Evolutionary conservation across 108 stramenopile genomes (phyloP).

Genomic region (Fistulifera solaris): DNA sequence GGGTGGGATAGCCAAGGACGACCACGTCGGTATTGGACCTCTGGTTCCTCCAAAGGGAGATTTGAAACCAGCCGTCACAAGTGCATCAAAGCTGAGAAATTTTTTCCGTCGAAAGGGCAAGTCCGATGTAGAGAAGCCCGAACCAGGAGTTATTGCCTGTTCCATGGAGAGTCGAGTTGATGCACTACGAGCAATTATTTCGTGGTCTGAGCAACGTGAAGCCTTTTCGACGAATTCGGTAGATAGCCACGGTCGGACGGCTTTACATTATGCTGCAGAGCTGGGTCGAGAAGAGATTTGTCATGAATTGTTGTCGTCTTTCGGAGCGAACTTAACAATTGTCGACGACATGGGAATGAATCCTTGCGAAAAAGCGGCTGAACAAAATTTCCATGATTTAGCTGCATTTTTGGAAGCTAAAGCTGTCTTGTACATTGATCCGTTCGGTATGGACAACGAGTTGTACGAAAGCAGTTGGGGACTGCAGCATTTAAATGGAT

Average conservation of each 20-base stretch:
- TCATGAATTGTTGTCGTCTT: slow-evolving; percentile 22
- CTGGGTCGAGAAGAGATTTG: slow-evolving; percentile 37
- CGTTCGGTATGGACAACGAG: slow-evolving; percentile 44
- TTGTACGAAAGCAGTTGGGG: slow-evolving; percentile 6
- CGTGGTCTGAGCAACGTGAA: slow-evolving; percentile 12
- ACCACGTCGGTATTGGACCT: not conserved
- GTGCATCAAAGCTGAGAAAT: not conserved
- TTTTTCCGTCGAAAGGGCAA: too few species aligned
- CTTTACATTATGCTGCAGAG: slow-evolving; percentile 48
- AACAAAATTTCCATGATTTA: slow-evolving; percentile 19
- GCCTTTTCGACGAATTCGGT: slow-evolving; percentile 41
- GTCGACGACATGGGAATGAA: slow-evolving; percentile 37
- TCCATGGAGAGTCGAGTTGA: slow-evolving; percentile 19
- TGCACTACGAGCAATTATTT: slow-evolving; percentile 16
- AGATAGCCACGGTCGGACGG: slow-evolving; percentile 28
- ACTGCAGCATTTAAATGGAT: slow-evolving; percentile 4
- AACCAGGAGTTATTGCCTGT: not conserved
- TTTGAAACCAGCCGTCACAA: not conserved
- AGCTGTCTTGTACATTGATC: slow-evolving; percentile 36
- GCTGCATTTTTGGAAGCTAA: slow-evolving; percentile 42
- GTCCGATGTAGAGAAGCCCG: too few species aligned
- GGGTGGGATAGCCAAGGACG: slow-evolving; percentile 16
- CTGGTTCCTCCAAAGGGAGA: not conserved
- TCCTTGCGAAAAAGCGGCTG: slow-evolving; percentile 16
- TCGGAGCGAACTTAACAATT: slow-evolving; percentile 40